phyloP scores from a whole-genome alignment of 176 grass and related monocot species.

The Dendrocalamus sinicus region DNA sequence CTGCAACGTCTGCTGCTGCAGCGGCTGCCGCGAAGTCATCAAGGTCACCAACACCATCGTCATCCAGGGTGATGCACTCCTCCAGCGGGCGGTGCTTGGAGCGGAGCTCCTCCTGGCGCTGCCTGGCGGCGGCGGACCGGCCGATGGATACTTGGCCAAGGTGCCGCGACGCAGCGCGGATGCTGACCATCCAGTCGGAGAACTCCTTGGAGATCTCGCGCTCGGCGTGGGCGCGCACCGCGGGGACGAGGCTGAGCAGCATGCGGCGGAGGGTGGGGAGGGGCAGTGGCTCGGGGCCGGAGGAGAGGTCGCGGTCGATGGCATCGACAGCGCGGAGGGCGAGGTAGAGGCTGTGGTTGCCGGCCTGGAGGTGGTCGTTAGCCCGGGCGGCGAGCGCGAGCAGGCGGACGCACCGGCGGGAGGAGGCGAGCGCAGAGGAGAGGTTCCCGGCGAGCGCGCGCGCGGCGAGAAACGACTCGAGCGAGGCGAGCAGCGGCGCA shows the following conservation, averaged over 20 bases:
- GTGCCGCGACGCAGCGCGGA: slow-evolving; percentile 85
- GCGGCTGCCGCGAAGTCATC: slow-evolving; percentile 75
- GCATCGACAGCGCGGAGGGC: slow-evolving; percentile 85
- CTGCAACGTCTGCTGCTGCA: slow-evolving; percentile 49
- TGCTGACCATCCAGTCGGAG: slow-evolving; percentile 94
- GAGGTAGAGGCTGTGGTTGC: slow-evolving; percentile 77
- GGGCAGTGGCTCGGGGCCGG: slow-evolving; percentile 55
- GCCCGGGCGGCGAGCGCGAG: slow-evolving; percentile 78
- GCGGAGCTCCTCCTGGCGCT: slow-evolving; percentile 94
- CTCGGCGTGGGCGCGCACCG: slow-evolving; percentile 78
- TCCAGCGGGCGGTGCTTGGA: slow-evolving; percentile 70
- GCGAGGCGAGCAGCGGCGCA: slow-evolving; percentile 71
- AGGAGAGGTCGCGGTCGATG: slow-evolving; percentile 70
- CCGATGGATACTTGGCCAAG: slow-evolving; percentile 94
- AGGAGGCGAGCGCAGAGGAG: slow-evolving; percentile 62
- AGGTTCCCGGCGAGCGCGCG: slow-evolving; percentile 75
- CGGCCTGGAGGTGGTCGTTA: slow-evolving; percentile 67
- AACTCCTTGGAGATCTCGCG: slow-evolving; percentile 93
- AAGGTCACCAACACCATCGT: slow-evolving; percentile 71
- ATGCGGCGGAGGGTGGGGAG: slow-evolving; percentile 80
- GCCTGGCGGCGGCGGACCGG: slow-evolving; percentile 81
- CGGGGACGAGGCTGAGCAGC: slow-evolving; percentile 72
- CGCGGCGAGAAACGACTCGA: slow-evolving; percentile 86
- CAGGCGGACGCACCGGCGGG: slow-evolving; percentile 72
- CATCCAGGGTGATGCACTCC: slow-evolving; percentile 75